A percentile compares a stretch with the other conserved stretches of the same genome.
Conservation (phyloP, 2,329 filamentous ascomycete genomes). For the Fusarium piperis region DNA sequence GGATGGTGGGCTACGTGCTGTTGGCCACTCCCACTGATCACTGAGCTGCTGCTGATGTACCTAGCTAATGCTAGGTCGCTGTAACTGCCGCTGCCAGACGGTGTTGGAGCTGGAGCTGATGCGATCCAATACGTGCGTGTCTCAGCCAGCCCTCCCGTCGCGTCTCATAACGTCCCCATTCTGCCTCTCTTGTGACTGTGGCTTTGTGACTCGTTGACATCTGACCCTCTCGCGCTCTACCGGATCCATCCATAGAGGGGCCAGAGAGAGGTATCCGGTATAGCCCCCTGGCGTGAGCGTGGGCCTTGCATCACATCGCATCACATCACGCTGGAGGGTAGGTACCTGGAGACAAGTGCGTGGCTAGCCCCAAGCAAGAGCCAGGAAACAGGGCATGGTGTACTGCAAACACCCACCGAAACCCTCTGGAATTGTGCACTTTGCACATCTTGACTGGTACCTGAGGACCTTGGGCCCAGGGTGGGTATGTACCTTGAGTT, state of each 20-base stretch:
- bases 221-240: conserved; percentile 30
- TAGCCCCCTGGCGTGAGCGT: conserved; percentile 16
- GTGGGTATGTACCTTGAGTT: conserved; percentile 16
- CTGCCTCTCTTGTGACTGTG: conserved; percentile 36
- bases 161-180: conserved; percentile 27
- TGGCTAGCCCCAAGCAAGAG: background rate
- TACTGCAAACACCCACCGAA: background rate
- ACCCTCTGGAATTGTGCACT: conserved; percentile 22
- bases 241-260: conserved; percentile 14
- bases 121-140: conserved; percentile 17
- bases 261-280: conserved; percentile 8
- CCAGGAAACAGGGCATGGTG: conserved; percentile 3
- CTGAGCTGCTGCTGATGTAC: background rate
- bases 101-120: conserved; percentile 1
- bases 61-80: conserved; percentile 8
- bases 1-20: conserved; percentile 2
- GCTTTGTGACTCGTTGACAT: conserved; percentile 36
- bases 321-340: conserved; percentile 23
- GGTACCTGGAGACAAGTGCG: background rate
- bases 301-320: conserved; percentile 25
- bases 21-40: conserved; percentile 1
- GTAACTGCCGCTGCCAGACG: conserved; percentile 13
- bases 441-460: conserved; percentile 15
- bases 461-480: conserved; percentile 5
- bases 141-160: conserved; percentile 24